phyloP scores from a whole-genome alignment of 2,329 filamentous ascomycete species.

The Phialocephala subalpina region DNA sequence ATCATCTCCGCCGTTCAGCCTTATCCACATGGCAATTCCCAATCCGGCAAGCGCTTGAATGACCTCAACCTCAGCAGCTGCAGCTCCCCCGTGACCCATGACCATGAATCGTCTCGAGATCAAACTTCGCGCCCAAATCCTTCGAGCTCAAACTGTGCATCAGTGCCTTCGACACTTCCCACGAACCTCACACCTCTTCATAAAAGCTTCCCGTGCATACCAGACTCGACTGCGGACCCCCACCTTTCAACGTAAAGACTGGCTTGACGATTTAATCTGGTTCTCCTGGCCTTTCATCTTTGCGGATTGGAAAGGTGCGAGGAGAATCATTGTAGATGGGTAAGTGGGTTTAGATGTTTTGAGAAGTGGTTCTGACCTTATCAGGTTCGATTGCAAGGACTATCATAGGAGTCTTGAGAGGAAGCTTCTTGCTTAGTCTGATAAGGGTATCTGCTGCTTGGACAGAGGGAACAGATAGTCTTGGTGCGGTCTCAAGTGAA shows the following conservation, averaged over 20 bases:
- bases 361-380: background rate
- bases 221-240: background rate
- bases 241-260: background rate
- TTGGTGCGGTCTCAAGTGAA: constrained; percentile 61
- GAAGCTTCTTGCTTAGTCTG: background rate
- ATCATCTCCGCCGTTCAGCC: no score
- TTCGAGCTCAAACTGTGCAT: no score
- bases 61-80: no score
- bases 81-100: no score
- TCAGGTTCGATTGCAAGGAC: background rate
- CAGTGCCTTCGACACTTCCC: no score
- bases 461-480: constrained; percentile 15
- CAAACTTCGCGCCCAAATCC: no score
- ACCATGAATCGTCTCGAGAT: no score
- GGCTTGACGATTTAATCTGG: background rate
- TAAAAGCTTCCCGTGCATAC: no score
- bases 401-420: background rate
- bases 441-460: background rate
- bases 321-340: background rate
- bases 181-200: no score
- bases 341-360: background rate
- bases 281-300: background rate
- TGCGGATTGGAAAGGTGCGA: no score
- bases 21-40: no score
- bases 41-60: no score